These are phyloP conservation scores for Penicillium sp. DNA, from an alignment of 2,329 filamentous ascomycete genomes.

Conservation along the genomic window DNA sequence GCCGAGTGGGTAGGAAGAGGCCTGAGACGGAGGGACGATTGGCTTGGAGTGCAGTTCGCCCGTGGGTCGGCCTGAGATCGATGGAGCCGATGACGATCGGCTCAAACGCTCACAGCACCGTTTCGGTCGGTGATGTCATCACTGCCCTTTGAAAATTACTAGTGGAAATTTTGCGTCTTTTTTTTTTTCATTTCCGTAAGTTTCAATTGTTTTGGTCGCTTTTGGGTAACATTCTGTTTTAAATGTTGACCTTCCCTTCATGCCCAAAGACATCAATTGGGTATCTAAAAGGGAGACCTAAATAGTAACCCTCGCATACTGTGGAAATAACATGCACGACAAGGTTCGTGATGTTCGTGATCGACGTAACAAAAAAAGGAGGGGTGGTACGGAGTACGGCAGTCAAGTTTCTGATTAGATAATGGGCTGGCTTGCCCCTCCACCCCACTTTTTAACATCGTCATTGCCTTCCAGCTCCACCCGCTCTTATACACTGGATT, in stretches of 20 bases:
- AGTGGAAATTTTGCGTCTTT: slow-evolving; percentile 12
- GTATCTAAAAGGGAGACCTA: too few relatives aligned
- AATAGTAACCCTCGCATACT: background rate
- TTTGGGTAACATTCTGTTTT: background rate
- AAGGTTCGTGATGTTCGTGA: background rate
- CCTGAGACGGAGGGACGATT: slow-evolving; percentile 16
- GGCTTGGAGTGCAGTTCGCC: slow-evolving; percentile 21
- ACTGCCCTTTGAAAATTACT: slow-evolving; percentile 21
- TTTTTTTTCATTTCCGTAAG: background rate
- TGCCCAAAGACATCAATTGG: too few relatives aligned
- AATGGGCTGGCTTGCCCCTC: slow-evolving; percentile 4
- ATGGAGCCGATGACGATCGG: slow-evolving; percentile 36
- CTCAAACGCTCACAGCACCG: slow-evolving; percentile 29
- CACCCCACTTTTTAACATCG: slow-evolving; percentile 14
- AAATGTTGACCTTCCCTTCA: too few relatives aligned
- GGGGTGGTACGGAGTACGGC: background rate
- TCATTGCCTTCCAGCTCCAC: slow-evolving; percentile 21
- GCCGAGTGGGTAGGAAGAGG: slow-evolving; percentile 29
- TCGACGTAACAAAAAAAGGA: background rate
- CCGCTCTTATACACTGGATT: slow-evolving; percentile 3
- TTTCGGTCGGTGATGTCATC: slow-evolving; percentile 35
- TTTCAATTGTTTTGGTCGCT: background rate
- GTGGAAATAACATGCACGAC: background rate
- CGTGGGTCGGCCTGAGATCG: slow-evolving; percentile 32
- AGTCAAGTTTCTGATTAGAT: background rate